Base-by-base conservation (phyloP, 2,329 filamentous ascomycete genomes). In the Triangularia verruculosa region DNA sequence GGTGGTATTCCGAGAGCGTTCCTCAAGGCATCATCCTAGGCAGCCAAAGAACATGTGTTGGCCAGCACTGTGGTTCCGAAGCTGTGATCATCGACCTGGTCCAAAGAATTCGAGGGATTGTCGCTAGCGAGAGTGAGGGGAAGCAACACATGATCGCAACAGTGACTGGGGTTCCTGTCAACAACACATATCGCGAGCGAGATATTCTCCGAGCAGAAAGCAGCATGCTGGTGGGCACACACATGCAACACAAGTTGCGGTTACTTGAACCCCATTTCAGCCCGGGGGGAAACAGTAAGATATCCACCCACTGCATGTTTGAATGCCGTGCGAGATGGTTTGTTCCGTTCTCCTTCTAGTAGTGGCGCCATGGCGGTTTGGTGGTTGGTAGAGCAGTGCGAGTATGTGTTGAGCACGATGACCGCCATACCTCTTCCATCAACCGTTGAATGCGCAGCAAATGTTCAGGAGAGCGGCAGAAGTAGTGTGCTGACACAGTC, bases 401-500 rank as follows among this genome's bases (percentile, higher is more conserved):
- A 43, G 13, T n/a, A 43, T 13, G 17, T 22, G 51, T 51, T 22
- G 39, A 53, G 55, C 64, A 61, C 60, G 52, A 62, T 59, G 34
- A 30, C 51, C 25, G 39, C 57, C 54, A 62, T 62, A 51, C 62
- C 64, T 56, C 55, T 63, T 61, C 22, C 34, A 63, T 17, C 39
- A 3, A 8, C 57, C 32, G 39, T 52, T 61, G 57, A 57, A 52
- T 47, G 17, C 39, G 27, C 20, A 28, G n/a, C 51, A n/a, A 2
- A 27, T 13, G 34, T 24, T 47, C 60, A 28, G 61, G 47, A 54
- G 22, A 57, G 62, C 25, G 61, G 54, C 56, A 63, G 60, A 61
- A 54, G 61, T 63, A 61, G 28, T 59, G 60, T 59, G 64, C 68
- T 70, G 69, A 70, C 59, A 70, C 69, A 68, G 59, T 68, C 61